Evolutionary conservation across 768 basidiomycete genomes (phyloP).

Genomic region (Piloderma croceum): DNA sequence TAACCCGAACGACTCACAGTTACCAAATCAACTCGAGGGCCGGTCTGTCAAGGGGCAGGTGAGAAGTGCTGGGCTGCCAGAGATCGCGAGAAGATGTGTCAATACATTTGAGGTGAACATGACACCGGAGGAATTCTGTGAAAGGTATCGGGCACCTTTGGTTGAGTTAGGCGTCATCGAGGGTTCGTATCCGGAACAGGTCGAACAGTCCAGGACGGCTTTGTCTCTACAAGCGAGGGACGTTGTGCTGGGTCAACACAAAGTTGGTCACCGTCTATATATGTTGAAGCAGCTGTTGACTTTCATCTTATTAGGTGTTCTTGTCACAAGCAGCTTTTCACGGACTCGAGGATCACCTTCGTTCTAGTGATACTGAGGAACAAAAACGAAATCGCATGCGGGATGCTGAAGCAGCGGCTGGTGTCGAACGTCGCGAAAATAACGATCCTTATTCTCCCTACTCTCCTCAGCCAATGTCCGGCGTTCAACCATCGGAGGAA

Average conservation of each 20-base stretch:
- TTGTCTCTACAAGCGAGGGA: slow-evolving; percentile 62
- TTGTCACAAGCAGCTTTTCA: slow-evolving; percentile 84
- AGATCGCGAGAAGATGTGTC: slow-evolving; percentile 63
- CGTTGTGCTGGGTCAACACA: slow-evolving; percentile 75
- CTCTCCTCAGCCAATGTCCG: slow-evolving; percentile 37
- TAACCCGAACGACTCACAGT: slow-evolving; percentile 91
- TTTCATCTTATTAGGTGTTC: slow-evolving; percentile 78
- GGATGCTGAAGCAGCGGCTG: slow-evolving; percentile 69
- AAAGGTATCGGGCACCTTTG: slow-evolving; percentile 72
- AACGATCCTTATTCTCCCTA: slow-evolving; percentile 80
- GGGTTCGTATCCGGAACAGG: slow-evolving; percentile 53
- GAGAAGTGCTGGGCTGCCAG: slow-evolving; percentile 69
- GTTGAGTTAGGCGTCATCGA: slow-evolving; percentile 50
- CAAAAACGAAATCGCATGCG: slow-evolving; percentile 74
- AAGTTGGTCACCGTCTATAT: slow-evolving; percentile 68
- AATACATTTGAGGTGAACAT: slow-evolving; percentile 80
- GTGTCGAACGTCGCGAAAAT: slow-evolving; percentile 49
- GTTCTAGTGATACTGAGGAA: slow-evolving; percentile 80
- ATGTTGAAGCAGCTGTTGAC: too few species aligned
- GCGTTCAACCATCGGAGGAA: slow-evolving; percentile 36
- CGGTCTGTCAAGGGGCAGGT: slow-evolving; percentile 91
- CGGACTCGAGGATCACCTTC: slow-evolving; percentile 79
- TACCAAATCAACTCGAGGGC: slow-evolving; percentile 92
- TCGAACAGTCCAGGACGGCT: slow-evolving; percentile 52
- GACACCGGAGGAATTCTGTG: slow-evolving; percentile 80